Percentiles rank a stretch among this genome's conserved stretches.
Conservation (phyloP, 352 stramenopile genomes). For the Phytophthora brassicae region DNA sequence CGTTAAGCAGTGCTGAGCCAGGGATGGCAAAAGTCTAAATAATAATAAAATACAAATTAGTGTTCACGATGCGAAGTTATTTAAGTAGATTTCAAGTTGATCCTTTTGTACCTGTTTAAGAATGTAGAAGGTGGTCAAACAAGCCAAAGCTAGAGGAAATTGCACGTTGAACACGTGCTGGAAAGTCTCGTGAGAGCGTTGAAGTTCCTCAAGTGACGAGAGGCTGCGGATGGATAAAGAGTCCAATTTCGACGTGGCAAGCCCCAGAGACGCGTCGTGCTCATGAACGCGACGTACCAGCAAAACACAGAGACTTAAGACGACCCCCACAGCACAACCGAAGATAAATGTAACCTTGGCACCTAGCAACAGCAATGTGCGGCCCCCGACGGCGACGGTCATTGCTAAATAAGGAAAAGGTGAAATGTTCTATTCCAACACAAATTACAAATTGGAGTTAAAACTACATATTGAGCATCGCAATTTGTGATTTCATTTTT, state of each 20-base stretch:
- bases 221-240: conserved; percentile 57
- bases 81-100: conserved; percentile 14
- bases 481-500: too few species aligned
- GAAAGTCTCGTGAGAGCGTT: conserved; percentile 61
- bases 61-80: conserved; percentile 4
- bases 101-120: conserved; percentile 66
- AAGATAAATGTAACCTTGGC: conserved; percentile 57
- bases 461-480: too few species aligned
- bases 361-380: conserved; percentile 24
- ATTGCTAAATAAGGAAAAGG: neutral
- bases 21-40: conserved; percentile 81
- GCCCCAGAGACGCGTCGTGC: conserved; percentile 37
- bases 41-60: conserved; percentile 1
- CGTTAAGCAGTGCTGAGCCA: conserved; percentile 72
- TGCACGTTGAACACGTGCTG: conserved; percentile 58
- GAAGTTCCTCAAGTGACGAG: conserved; percentile 62
- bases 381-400: conserved; percentile 2
- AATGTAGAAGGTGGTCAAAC: conserved; percentile 73
- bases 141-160: conserved; percentile 66
- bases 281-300: conserved; percentile 54
- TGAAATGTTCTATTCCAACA: too few species aligned
- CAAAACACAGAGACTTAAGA: conserved; percentile 40
- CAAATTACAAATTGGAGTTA: too few species aligned
- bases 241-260: conserved; percentile 54
- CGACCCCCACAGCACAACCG: conserved; percentile 25